phyloP scores from a whole-genome alignment of 2,329 filamentous ascomycete genomes.

The Magnaporthiopsis incrustans region DNA sequence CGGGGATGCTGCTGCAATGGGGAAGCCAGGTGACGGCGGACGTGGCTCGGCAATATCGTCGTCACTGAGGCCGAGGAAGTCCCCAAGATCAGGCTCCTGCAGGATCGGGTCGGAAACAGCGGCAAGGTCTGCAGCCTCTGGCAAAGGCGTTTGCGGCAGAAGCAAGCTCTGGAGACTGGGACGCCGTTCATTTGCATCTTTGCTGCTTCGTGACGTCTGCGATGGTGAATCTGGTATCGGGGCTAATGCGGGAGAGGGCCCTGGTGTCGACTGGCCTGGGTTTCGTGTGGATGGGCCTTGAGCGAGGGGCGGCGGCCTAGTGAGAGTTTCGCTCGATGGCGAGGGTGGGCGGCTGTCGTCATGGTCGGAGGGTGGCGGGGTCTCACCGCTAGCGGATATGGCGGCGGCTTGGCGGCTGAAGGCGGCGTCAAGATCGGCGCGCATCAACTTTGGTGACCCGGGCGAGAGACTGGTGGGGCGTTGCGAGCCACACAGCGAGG shows the following conservation, averaged over 20 bases:
- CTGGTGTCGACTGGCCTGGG: constrained; percentile 10
- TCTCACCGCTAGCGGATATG: constrained; percentile 6
- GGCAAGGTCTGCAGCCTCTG: not conserved
- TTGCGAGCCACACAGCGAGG: not conserved
- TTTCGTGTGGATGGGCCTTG: constrained; percentile 2
- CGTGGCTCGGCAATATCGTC: constrained; percentile 47
- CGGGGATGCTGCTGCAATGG: not conserved
- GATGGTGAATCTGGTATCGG: constrained; percentile 9
- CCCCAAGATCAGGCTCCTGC: constrained; percentile 42
- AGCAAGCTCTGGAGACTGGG: constrained; percentile 15
- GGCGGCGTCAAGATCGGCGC: constrained; percentile 12
- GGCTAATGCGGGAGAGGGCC: constrained; percentile 14
- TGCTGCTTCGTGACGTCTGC: constrained; percentile 5
- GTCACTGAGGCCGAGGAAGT: constrained; percentile 46
- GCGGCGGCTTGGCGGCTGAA: constrained; percentile 5
- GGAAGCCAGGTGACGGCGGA: not conserved
- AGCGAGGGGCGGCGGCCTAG: not conserved
- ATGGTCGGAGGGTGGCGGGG: constrained; percentile 11
- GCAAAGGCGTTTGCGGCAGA: not conserved
- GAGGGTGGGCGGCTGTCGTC: constrained; percentile 5
- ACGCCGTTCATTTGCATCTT: constrained; percentile 6
- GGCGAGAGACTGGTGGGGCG: constrained; percentile 6
- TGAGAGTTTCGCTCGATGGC: not conserved
- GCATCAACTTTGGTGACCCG: constrained; percentile 10
- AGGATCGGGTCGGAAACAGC: constrained; percentile 27